These are phyloP conservation scores for Adansonia rubrostipa DNA, from an alignment of 441 rosid species.

Conservation along the genomic window DNA sequence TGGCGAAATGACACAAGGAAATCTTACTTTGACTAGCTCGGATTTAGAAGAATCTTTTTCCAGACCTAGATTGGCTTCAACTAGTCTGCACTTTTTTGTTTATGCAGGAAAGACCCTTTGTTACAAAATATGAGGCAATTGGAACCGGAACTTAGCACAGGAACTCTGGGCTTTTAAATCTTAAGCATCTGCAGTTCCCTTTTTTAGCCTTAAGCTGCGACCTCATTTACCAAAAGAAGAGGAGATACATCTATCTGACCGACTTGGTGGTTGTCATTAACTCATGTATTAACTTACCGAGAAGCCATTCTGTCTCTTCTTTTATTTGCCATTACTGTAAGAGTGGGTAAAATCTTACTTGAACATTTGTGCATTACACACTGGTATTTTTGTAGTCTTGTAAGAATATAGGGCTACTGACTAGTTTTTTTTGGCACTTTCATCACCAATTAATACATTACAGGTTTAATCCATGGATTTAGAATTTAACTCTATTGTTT, in stretches of 20 bases:
- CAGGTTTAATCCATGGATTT: background rate
- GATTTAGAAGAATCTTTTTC: background rate
- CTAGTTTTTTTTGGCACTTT: background rate
- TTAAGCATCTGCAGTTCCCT: too few species aligned
- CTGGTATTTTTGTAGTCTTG: background rate
- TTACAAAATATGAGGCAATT: background rate
- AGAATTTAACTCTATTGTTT: too few species aligned
- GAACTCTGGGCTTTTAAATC: too few species aligned
- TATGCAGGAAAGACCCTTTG: background rate
- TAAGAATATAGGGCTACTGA: background rate
- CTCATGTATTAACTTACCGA: background rate
- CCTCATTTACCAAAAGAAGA: background rate
- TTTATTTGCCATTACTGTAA: background rate
- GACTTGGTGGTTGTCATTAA: background rate
- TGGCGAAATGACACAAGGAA: background rate
- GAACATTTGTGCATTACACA: slow-evolving; percentile 3
- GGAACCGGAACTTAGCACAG: too few species aligned
- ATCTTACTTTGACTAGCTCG: background rate
- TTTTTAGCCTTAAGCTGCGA: too few species aligned
- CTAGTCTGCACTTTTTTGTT: background rate
- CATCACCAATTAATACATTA: background rate
- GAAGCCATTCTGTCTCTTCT: background rate
- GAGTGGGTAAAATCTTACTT: background rate
- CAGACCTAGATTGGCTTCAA: slow-evolving; percentile 8
- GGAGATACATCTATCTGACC: background rate